These are phyloP conservation scores for Yamagishiella unicocca DNA, from an alignment of 139 green algal species.

Conservation along the genomic window DNA sequence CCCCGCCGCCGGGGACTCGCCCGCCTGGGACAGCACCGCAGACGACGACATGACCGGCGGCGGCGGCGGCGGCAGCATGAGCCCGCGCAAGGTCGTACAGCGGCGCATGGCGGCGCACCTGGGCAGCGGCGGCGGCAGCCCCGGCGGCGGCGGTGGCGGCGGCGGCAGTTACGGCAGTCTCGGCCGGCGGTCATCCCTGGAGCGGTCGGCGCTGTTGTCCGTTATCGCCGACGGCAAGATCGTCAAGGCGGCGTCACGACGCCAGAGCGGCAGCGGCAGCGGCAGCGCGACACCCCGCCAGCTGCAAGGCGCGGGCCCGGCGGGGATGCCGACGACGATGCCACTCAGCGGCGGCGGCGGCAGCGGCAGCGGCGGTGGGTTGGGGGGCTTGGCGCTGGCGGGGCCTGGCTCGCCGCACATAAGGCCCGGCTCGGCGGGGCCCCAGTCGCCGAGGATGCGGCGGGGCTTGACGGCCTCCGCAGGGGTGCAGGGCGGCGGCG, in stretches of 20 bases:
- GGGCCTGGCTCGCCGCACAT: too few species aligned
- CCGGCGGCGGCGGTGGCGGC: neutral
- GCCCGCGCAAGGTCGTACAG: conserved; percentile 5
- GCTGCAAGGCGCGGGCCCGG: neutral
- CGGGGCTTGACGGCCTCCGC: too few species aligned
- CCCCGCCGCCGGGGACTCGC: neutral
- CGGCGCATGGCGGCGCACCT: neutral
- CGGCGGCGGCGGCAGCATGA: neutral
- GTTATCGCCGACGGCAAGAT: conserved; percentile 36
- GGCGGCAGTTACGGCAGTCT: neutral
- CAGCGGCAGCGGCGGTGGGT: neutral
- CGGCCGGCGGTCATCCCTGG: conserved; percentile 7
- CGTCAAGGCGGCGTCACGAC: conserved; percentile 9
- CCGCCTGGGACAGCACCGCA: neutral
- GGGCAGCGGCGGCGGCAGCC: neutral
- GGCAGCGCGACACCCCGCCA: conserved; percentile 30
- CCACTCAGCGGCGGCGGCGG: neutral
- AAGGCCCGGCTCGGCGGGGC: too few species aligned
- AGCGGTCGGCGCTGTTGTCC: conserved; percentile 24
- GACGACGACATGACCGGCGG: neutral
- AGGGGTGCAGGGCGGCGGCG: too few species aligned
- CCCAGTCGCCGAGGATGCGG: too few species aligned
- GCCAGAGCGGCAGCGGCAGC: conserved; percentile 38
- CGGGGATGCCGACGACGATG: neutral
- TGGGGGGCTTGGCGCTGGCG: too few species aligned